phyloP scores from a whole-genome alignment of 148 eudicot species.

The Dysphania ambrosioides region DNA sequence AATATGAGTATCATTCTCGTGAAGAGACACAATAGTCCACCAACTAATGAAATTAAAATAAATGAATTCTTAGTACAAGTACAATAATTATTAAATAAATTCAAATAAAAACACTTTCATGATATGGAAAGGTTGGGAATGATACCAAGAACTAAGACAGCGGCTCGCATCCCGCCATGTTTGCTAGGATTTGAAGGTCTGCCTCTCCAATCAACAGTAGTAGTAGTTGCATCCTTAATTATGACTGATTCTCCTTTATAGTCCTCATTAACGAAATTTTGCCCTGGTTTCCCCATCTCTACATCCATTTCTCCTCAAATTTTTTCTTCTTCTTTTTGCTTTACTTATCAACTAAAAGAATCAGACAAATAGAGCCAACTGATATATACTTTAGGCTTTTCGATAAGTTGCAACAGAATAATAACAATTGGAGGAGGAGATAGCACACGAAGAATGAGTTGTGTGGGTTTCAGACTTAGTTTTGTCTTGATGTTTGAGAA shows the following conservation, averaged over 20 bases:
- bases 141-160: constrained; percentile 80
- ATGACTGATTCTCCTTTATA: constrained; percentile 14
- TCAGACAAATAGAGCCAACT: no score
- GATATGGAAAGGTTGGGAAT: no score
- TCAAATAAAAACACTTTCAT: no score
- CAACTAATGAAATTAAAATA: no score
- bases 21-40: no score
- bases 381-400: not conserved
- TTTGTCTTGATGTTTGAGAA: constrained; percentile 4
- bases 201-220: constrained; percentile 76
- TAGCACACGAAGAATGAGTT: constrained; percentile 1
- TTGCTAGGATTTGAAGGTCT: constrained; percentile 58
- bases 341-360: not conserved
- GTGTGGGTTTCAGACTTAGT: not conserved
- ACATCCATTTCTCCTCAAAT: constrained; percentile 34
- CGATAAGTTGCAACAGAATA: not conserved
- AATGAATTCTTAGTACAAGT: no score
- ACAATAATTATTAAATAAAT: no score
- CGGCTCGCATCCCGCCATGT: constrained; percentile 90
- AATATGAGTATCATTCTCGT: no score
- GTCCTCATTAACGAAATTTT: not conserved
- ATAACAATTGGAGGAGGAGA: not conserved
- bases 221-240: constrained; percentile 22
- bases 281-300: constrained; percentile 32
- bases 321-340: not conserved